phyloP scores from a whole-genome alignment of 73 alveolate genomes.

The Blepharisma japonicum region DNA sequence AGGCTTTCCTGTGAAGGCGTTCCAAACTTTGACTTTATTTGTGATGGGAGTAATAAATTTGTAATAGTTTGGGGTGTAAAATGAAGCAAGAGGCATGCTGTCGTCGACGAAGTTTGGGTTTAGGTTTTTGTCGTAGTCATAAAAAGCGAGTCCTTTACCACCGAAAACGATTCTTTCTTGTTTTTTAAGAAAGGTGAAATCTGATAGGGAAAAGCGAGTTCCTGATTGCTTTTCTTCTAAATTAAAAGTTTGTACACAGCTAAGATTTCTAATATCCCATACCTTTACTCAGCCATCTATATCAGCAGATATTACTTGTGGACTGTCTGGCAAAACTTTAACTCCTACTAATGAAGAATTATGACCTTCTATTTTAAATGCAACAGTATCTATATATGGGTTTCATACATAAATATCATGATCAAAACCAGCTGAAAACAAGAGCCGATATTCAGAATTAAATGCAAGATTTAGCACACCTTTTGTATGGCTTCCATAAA shows the following conservation, averaged over 20 bases:
- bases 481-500: slow-evolving; percentile 70
- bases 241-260: slow-evolving; percentile 69
- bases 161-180: slow-evolving; percentile 64
- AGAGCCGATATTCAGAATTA: slow-evolving; percentile 56
- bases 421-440: slow-evolving; percentile 83
- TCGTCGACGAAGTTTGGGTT: slow-evolving; percentile 77
- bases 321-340: slow-evolving; percentile 66
- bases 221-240: slow-evolving; percentile 68
- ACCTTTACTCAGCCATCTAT: slow-evolving; percentile 71
- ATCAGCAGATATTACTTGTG: slow-evolving; percentile 67
- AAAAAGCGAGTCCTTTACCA: slow-evolving; percentile 66
- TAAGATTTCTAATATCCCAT: slow-evolving; percentile 71
- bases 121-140: slow-evolving; percentile 75
- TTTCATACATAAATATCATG: slow-evolving; percentile 87
- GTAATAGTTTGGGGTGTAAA: slow-evolving; percentile 45
- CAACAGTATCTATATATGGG: slow-evolving; percentile 73
- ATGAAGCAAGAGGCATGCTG: slow-evolving; percentile 63
- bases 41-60: slow-evolving; percentile 73
- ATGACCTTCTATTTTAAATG: slow-evolving; percentile 67
- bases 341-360: slow-evolving; percentile 67
- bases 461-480: slow-evolving; percentile 75
- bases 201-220: slow-evolving; percentile 56
- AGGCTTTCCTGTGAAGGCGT: slow-evolving; percentile 77
- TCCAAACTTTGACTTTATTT: slow-evolving; percentile 68
- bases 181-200: slow-evolving; percentile 55